Evolutionary conservation across 257 asterid species (phyloP), one percentile per base, ranked within the genome.

Genomic region (Eucommia ulmoides): DNA sequence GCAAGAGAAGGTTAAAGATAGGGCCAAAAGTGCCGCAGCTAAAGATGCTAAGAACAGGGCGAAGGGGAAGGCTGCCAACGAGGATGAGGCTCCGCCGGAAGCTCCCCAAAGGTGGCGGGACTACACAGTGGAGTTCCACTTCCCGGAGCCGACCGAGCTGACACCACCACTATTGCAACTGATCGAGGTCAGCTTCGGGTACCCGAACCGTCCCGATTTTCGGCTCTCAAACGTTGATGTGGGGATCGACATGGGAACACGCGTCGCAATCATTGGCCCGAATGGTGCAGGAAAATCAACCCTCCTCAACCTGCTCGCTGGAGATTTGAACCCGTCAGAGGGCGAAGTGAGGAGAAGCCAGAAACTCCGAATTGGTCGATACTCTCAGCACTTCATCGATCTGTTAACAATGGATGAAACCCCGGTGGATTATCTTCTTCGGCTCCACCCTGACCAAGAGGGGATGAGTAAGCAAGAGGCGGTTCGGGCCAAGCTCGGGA

Each of bases 171-270:
- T 77, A 19, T 9, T 80, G 67, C 91, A 80, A 56, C 66, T 80
- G 38, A 75, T 80, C 20, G 86, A 80, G 29, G 86, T 80, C 26
- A 80, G 77, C 65, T 80, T 80, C 53, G 61, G 76, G 53, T 77
- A 80, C 41, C 86, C 86, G 1, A 77, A 69, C 56, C 69, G 83
- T 18, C 65, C 65, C 9, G 91, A 80, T 61, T 80, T 80, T 57
- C 68, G 55, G 59, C 83, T 80, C 25, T 77, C 79, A 1, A 24
- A 77, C 56, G 86, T 80, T 24, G 91, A 74, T 51, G 91, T 74
- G 20, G 91, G 86, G 21, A 80, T 80, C 46, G 91, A 80, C 57
- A 80, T 80, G 91, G 91, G 91, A 45, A 80, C 86, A 12, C 91
- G 86, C 20, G 86, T 80, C 22, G 86, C 83, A n/a, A 77, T 80